A percentile compares a stretch with the other conserved stretches of the same genome.
Conservation (phyloP, 148 eudicot species). For the Pharnaceum exiguum region DNA sequence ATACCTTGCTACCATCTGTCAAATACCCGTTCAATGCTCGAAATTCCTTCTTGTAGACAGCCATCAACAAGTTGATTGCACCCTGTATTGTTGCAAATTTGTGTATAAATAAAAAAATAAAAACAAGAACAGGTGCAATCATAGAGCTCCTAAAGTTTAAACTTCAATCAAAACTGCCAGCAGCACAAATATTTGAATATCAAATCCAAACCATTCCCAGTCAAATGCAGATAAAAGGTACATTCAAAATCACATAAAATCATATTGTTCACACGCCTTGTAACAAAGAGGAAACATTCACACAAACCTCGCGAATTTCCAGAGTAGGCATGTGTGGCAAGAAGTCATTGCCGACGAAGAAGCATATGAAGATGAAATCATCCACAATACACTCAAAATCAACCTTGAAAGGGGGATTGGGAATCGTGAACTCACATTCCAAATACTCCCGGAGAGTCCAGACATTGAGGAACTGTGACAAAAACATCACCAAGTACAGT, state of each 20-base stretch:
- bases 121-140: too few relatives aligned
- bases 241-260: too few relatives aligned
- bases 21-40: slow-evolving; percentile 68
- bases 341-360: slow-evolving; percentile 97
- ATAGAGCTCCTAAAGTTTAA: too few relatives aligned
- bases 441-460: slow-evolving; percentile 92
- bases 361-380: slow-evolving; percentile 94
- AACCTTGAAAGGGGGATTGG: slow-evolving; percentile 52
- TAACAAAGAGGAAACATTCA: background rate
- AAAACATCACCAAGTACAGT: slow-evolving; percentile 3
- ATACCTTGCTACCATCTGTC: slow-evolving; percentile 91
- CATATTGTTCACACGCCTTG: background rate
- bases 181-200: too few relatives aligned
- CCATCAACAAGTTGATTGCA: slow-evolving; percentile 80
- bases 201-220: too few relatives aligned
- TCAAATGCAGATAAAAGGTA: too few relatives aligned
- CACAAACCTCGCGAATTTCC: slow-evolving; percentile 93
- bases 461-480: slow-evolving; percentile 80
- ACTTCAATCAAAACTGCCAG: too few relatives aligned
- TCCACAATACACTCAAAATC: slow-evolving; percentile 85
- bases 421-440: slow-evolving; percentile 83
- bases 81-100: slow-evolving; percentile 46
- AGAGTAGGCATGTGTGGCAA: slow-evolving; percentile 97
- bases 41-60: slow-evolving; percentile 89
- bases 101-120: background rate